A percentile compares a stretch with the other conserved stretches of the same genome.
Evolutionary conservation across 768 basidiomycete species (phyloP).

Genomic region (Suillus occidentalis): DNA sequence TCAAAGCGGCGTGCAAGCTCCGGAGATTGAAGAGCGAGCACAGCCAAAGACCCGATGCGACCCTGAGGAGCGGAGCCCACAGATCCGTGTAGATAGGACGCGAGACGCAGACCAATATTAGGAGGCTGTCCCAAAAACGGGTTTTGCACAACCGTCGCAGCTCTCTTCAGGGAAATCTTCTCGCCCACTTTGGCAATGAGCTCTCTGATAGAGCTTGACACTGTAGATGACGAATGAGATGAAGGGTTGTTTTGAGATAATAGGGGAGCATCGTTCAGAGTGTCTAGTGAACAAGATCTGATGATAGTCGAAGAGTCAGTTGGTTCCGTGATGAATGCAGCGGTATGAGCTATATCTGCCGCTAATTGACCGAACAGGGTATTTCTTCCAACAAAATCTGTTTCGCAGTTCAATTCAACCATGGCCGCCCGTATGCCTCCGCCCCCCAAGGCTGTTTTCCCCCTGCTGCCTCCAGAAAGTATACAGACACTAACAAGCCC

Average conservation of each 20-base stretch:
- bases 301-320: conserved; percentile 38
- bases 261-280: conserved; percentile 65
- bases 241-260: conserved; percentile 39
- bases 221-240: conserved; percentile 45
- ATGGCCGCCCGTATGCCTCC: conserved; percentile 74
- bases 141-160: conserved; percentile 39
- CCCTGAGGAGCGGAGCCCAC: conserved; percentile 49
- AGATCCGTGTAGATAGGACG: conserved; percentile 64
- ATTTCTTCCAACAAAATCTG: conserved; percentile 92
- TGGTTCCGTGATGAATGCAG: conserved; percentile 68
- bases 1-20: conserved; percentile 43
- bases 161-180: conserved; percentile 71
- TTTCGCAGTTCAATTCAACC: conserved; percentile 94
- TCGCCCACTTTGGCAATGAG: conserved; percentile 78
- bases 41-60: conserved; percentile 57
- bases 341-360: conserved; percentile 78
- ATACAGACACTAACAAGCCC: conserved; percentile 80
- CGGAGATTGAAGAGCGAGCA: conserved; percentile 53
- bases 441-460: conserved; percentile 32
- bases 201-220: conserved; percentile 64
- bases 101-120: conserved; percentile 45
- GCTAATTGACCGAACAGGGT: conserved; percentile 78
- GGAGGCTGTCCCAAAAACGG: conserved; percentile 35
- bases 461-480: conserved; percentile 60
- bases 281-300: conserved; percentile 49